Conservation (phyloP, 352 stramenopile species). For the Phytopythium vexans region DNA sequence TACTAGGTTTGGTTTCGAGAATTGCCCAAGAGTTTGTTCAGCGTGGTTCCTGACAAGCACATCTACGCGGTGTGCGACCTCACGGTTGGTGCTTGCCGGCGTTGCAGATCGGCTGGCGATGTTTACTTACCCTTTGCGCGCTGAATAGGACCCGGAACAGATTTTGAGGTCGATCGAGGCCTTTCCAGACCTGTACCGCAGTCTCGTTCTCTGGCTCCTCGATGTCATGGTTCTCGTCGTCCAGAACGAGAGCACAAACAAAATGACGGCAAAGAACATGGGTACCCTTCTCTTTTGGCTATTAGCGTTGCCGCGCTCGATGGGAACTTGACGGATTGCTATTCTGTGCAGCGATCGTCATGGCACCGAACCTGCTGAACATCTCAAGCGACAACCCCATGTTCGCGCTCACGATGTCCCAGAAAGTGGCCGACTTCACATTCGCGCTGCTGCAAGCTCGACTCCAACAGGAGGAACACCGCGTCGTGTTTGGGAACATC, state of each 20-base stretch:
- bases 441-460: conserved; percentile 44
- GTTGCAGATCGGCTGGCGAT: background rate
- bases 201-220: conserved; percentile 66
- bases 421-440: conserved; percentile 72
- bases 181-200: conserved; percentile 35
- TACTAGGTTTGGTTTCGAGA: conserved; percentile 76
- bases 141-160: conserved; percentile 25
- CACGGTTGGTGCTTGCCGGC: conserved; percentile 17
- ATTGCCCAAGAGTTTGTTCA: conserved; percentile 69
- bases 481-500: background rate
- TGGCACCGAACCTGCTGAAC: conserved; percentile 75
- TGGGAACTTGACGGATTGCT: background rate
- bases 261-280: conserved; percentile 81
- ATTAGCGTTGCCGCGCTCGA: background rate
- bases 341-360: conserved; percentile 56
- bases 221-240: conserved; percentile 69
- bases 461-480: conserved; percentile 10
- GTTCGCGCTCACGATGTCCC: conserved; percentile 62
- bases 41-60: conserved; percentile 53
- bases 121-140: background rate
- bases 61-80: conserved; percentile 52
- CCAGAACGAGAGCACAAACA: conserved; percentile 55
- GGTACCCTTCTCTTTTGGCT: conserved; percentile 19
- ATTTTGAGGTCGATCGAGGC: conserved; percentile 30
- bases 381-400: conserved; percentile 67